A percentile compares a stretch with the other conserved stretches of the same genome.
phyloP scores from a whole-genome alignment of 805 yeast genomes.

The Cyberlindnera euphorbiiphila region DNA sequence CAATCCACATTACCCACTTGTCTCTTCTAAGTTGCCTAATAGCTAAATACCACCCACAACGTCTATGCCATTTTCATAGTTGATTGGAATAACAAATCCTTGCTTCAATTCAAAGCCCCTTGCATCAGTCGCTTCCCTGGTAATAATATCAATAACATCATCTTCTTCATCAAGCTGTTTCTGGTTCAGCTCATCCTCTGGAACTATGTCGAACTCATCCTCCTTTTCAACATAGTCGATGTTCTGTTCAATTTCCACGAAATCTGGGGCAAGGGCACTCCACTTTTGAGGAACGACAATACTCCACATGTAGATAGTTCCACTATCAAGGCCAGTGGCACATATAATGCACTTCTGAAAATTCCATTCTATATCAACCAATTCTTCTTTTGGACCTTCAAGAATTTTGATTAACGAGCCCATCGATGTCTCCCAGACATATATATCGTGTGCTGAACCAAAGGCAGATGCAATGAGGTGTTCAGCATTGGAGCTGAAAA shows the following conservation, averaged over 20 bases:
- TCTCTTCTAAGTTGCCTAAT: no score
- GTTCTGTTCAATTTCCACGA: conserved; percentile 90
- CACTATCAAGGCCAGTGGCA: conserved; percentile 83
- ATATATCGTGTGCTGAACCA: conserved; percentile 85
- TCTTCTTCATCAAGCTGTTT: conserved; percentile 63
- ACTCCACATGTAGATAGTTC: conserved; percentile 79
- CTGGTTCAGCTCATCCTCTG: conserved; percentile 59
- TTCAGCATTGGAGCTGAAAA: conserved; percentile 71
- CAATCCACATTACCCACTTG: no score
- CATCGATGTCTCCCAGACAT: conserved; percentile 87
- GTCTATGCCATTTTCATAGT: conserved; percentile 22
- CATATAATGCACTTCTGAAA: conserved; percentile 66
- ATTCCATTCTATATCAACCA: conserved; percentile 86
- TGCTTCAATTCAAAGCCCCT: conserved; percentile 59
- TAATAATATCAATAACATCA: conserved; percentile 61
- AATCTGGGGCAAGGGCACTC: conserved; percentile 96
- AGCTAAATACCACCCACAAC: not conserved
- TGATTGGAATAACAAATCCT: conserved; percentile 59
- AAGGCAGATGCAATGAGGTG: conserved; percentile 85
- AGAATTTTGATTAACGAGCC: conserved; percentile 86
- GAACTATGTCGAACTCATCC: conserved; percentile 84
- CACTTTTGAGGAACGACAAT: conserved; percentile 83
- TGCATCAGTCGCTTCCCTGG: conserved; percentile 63
- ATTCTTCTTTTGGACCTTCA: conserved; percentile 88
- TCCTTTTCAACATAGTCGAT: conserved; percentile 83